Base-by-base conservation (phyloP, 331 rosid genomes). In the Cydonia oblonga region DNA sequence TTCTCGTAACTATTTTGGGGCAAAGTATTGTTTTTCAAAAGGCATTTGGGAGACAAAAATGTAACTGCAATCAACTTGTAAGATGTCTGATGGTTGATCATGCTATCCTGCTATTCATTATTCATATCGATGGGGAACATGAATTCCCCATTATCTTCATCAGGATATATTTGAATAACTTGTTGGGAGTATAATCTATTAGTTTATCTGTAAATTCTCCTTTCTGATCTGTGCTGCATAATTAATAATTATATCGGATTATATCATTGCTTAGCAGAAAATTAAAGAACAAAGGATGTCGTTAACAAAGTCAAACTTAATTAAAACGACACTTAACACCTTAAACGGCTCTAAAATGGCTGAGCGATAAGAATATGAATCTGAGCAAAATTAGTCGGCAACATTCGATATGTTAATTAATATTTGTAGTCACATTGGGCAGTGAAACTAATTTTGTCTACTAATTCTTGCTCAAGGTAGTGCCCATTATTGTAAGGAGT, bases 1-100 rank as follows among this genome's bases (percentile, higher is more conserved):
- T 80, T 75, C 80, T 64, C 56, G 42, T 62, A 59, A 26, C 74
- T 78, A 76, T 81, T 69, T 56, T 35, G 49, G 70, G 78, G 52
- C 16, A 82, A 80, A 79, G 66, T 60, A 79, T 59, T 65, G 8
- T 51, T 76, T 86, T 76, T 75, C 66, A 62, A 74, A 74, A 64
- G 64, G 16, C 71, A 68, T 57, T 28, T 61, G 72, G 80, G 76
- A 44, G 85, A 77, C 82, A 69, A 77, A 71, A 73, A 63, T 74
- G 70, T 71, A 76, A 64, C 20, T 65, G 64, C 67, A 11, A 56
- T 56, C 79, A 76, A 69, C 72, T 66, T 26, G 75, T 64, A 62
- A 66, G 54, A 73, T 53, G 52, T 68, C 54, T 35, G 70, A 66
- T 76, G 66, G 40, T 29, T 20, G 60, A 49, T 49, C 54, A 13